These are phyloP conservation scores for Plenodomus lindquistii DNA, from an alignment of 2,329 filamentous ascomycete genomes.

Conservation along the genomic window DNA sequence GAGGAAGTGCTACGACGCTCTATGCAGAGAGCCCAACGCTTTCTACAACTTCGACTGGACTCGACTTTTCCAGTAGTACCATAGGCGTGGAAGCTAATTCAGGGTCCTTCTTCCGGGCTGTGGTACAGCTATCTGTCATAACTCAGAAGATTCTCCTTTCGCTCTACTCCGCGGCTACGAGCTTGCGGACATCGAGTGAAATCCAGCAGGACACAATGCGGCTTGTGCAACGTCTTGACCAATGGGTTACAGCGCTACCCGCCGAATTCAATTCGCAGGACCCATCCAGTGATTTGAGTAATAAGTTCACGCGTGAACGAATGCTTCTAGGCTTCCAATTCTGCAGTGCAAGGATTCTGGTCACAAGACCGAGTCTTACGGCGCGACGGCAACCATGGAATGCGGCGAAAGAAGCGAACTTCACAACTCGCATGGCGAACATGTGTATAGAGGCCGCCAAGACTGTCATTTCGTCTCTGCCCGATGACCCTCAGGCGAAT, in stretches of 20 bases:
- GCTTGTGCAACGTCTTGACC: conserved; percentile 37
- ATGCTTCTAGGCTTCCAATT: conserved; percentile 39
- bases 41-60: conserved; percentile 2
- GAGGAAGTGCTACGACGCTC: conserved; percentile 4
- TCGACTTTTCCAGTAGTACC: conserved; percentile 3
- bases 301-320: conserved; percentile 27
- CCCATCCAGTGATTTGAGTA: background rate
- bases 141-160: conserved; percentile 39
- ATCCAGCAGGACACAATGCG: conserved; percentile 41
- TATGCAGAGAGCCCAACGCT: background rate
- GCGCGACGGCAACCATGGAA: conserved; percentile 24
- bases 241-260: conserved; percentile 40
- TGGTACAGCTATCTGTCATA: conserved; percentile 36
- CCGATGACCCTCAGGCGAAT: conserved; percentile 33
- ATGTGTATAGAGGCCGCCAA: conserved; percentile 46
- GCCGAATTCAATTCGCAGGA: conserved; percentile 33
- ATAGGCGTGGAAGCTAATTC: conserved; percentile 15
- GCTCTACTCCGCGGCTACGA: conserved; percentile 44
- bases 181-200: conserved; percentile 35
- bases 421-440: conserved; percentile 37
- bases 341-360: conserved; percentile 46
- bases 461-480: conserved; percentile 40
- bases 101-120: conserved; percentile 32
- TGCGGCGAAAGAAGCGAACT: conserved; percentile 22
- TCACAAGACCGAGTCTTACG: conserved; percentile 45